Percentiles rank a stretch among this genome's conserved stretches.
These are phyloP conservation scores for Orbilia ellipsospora DNA, from an alignment of 2,329 filamentous ascomycete species.

Conservation along the genomic window DNA sequence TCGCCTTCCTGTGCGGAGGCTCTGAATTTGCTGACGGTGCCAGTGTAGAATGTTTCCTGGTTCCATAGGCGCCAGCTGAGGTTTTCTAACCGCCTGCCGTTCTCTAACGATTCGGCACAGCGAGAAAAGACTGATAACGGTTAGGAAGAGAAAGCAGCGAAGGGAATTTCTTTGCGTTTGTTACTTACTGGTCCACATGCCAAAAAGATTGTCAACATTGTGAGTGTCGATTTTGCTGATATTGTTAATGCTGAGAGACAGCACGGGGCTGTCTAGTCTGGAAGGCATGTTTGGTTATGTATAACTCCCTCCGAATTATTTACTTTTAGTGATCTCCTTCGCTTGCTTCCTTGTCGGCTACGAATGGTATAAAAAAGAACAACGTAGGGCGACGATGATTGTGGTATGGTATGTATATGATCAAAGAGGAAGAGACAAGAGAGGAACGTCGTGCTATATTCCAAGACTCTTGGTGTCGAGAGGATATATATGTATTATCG, in stretches of 20 bases:
- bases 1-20: constrained; percentile 27
- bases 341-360: constrained; percentile 2
- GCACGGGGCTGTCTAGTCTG: constrained; percentile 82
- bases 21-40: constrained; percentile 50
- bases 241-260: constrained; percentile 89
- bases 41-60: constrained; percentile 81
- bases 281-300: constrained; percentile 75
- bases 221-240: constrained; percentile 95
- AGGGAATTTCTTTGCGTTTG: constrained; percentile 9
- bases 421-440: constrained; percentile 25
- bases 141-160: constrained; percentile 36
- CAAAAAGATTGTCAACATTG: constrained; percentile 91
- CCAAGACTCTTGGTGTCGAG: constrained; percentile 52
- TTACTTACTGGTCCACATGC: constrained; percentile 92
- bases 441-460: constrained; percentile 54
- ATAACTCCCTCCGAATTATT: background rate
- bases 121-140: constrained; percentile 81
- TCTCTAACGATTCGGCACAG: constrained; percentile 91
- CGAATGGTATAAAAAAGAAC: constrained; percentile 3
- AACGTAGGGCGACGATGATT: background rate
- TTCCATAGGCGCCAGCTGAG: constrained; percentile 96
- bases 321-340: too few species aligned
- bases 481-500: constrained; percentile 31
- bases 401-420: background rate
- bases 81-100: constrained; percentile 92